Evolutionary conservation across 1,284 basidiomycete genomes (phyloP).

Genomic region (Inonotus hispidus): DNA sequence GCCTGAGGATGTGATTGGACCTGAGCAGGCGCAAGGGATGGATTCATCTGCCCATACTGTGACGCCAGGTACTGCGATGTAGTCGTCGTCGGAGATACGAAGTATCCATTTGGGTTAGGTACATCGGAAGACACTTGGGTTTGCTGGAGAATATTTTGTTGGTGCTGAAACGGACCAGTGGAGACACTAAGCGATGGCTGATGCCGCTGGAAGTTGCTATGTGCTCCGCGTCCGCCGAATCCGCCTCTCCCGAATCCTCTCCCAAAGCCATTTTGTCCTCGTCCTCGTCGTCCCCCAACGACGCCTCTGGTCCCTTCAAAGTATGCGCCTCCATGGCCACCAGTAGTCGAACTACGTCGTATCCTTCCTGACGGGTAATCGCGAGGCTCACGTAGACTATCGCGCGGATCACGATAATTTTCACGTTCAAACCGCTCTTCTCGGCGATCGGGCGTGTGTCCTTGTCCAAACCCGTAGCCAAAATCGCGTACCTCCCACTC

Average conservation of each 20-base stretch:
- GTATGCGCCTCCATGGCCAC: conserved; percentile 10
- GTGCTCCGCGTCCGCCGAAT: conserved; percentile 18
- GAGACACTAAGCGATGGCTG: conserved; percentile 14
- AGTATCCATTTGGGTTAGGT: conserved; percentile 16
- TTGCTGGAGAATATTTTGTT: conserved; percentile 5
- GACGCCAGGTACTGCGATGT: conserved; percentile 13
- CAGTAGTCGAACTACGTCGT: conserved; percentile 6
- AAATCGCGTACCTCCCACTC: conserved; percentile 57
- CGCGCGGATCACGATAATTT: conserved; percentile 17
- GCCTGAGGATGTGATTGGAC: neutral
- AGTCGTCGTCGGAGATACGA: conserved; percentile 3
- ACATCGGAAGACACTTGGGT: conserved; percentile 10
- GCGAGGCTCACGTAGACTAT: conserved; percentile 5
- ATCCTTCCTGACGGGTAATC: conserved; percentile 6
- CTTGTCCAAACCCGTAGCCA: conserved; percentile 48
- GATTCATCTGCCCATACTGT: conserved; percentile 14
- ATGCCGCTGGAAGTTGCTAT: conserved; percentile 10
- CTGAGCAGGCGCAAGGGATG: conserved; percentile 1
- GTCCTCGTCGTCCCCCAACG: conserved; percentile 19
- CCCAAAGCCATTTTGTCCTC: conserved; percentile 24
- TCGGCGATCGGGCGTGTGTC: conserved; percentile 29
- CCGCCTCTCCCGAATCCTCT: conserved; percentile 32
- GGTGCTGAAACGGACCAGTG: conserved; percentile 12
- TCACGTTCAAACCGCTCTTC: conserved; percentile 28
- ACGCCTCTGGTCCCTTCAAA: conserved; percentile 29